A percentile compares a stretch with the other conserved stretches of the same genome.
phyloP scores from a whole-genome alignment of 495 filamentous ascomycete genomes.

The Neurospora sp. region DNA sequence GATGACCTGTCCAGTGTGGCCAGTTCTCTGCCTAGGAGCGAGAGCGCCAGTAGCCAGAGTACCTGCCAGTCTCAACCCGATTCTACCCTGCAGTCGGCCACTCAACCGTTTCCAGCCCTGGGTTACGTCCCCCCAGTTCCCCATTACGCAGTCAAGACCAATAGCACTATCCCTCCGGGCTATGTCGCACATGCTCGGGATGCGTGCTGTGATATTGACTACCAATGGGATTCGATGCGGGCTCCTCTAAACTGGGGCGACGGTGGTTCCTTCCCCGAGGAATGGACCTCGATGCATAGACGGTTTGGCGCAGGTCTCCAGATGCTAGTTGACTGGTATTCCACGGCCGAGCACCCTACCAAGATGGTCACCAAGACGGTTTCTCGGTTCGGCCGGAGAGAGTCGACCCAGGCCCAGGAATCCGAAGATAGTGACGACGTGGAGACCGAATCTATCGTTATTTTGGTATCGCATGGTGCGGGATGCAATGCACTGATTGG shows the following conservation, averaged over 20 bases:
- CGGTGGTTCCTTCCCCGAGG: constrained; percentile 81
- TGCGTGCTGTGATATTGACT: constrained; percentile 76
- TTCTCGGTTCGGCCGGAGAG: constrained; percentile 12
- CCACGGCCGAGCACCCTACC: constrained; percentile 38
- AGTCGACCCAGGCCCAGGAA: constrained; percentile 1
- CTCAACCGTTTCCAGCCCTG: neutral
- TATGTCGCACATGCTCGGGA: constrained; percentile 90
- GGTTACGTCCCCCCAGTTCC: constrained; percentile 69
- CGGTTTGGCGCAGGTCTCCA: constrained; percentile 70
- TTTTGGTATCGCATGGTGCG: constrained; percentile 93
- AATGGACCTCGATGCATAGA: constrained; percentile 91
- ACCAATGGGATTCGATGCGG: constrained; percentile 89
- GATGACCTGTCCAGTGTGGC: constrained; percentile 11
- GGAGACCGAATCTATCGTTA: constrained; percentile 65
- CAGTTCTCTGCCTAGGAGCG: constrained; percentile 15
- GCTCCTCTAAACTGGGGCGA: constrained; percentile 67
- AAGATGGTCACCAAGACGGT: constrained; percentile 29
- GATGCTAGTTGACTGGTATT: constrained; percentile 73
- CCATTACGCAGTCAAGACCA: constrained; percentile 69
- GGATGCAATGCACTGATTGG: constrained; percentile 95
- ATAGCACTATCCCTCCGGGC: constrained; percentile 72
- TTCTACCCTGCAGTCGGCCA: constrained; percentile 4
- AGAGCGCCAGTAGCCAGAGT: constrained; percentile 10
- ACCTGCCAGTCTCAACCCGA: neutral
- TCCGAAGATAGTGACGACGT: constrained; percentile 37